These are phyloP conservation scores for Lepiota subincarnata DNA, from an alignment of 768 basidiomycete species.

Conservation along the genomic window DNA sequence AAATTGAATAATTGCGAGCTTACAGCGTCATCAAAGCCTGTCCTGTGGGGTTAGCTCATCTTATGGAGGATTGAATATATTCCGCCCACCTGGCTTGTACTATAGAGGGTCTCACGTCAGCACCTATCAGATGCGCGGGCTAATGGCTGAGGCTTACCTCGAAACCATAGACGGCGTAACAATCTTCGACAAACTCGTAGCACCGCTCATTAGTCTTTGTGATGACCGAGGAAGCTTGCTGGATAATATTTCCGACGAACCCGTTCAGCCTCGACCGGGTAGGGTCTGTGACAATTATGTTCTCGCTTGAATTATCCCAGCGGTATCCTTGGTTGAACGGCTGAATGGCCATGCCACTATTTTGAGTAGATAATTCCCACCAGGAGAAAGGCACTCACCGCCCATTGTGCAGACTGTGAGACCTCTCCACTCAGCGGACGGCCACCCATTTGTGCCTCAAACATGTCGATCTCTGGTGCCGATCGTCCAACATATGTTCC, in stretches of 20 bases:
- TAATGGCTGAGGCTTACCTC: constrained; percentile 38
- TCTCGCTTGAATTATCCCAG: constrained; percentile 58
- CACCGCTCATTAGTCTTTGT: constrained; percentile 64
- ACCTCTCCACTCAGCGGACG: constrained; percentile 54
- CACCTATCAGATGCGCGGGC: too few species aligned
- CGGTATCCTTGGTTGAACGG: constrained; percentile 71
- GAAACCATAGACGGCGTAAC: constrained; percentile 73
- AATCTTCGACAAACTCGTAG: constrained; percentile 54
- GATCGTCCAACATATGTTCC: constrained; percentile 73
- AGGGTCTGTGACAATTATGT: constrained; percentile 52
- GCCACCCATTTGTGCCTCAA: constrained; percentile 67
- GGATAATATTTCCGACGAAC: constrained; percentile 64
- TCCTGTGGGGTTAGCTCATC: not conserved
- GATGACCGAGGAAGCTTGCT: constrained; percentile 75
- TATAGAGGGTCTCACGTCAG: constrained; percentile 8
- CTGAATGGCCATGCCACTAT: constrained; percentile 22
- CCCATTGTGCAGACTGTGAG: constrained; percentile 79
- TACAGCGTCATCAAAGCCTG: constrained; percentile 61
- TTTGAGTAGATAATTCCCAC: constrained; percentile 2
- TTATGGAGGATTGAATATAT: not conserved
- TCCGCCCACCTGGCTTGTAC: constrained; percentile 34
- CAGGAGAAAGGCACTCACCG: constrained; percentile 36
- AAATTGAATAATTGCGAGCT: constrained; percentile 17
- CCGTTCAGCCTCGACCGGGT: constrained; percentile 52
- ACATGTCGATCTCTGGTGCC: constrained; percentile 85